phyloP scores from a whole-genome alignment of 1,284 basidiomycete genomes.

The Kalmanozyma brasiliensis region DNA sequence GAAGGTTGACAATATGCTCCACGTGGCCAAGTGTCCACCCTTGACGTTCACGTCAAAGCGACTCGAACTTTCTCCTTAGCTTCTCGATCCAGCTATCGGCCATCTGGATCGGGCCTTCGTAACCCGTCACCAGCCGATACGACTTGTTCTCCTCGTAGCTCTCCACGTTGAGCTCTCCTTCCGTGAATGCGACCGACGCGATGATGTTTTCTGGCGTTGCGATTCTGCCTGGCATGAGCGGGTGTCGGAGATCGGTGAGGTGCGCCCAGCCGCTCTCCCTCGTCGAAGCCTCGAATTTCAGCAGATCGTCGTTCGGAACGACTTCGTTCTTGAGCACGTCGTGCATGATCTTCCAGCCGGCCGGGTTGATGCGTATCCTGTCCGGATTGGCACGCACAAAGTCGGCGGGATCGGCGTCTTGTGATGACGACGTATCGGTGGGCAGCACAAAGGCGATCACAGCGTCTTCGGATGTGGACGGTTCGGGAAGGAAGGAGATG shows the following conservation, averaged over 20 bases:
- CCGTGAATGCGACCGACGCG: conserved; percentile 59
- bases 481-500: conserved; percentile 39
- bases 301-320: conserved; percentile 53
- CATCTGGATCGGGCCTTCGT: conserved; percentile 60
- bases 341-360: conserved; percentile 59
- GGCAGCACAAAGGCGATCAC: conserved; percentile 46
- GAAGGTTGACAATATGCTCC: too few relatives aligned
- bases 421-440: conserved; percentile 18
- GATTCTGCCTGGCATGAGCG: conserved; percentile 62
- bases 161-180: conserved; percentile 48
- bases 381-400: conserved; percentile 53
- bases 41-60: conserved; percentile 4
- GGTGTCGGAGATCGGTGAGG: conserved; percentile 56
- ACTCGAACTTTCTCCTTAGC: conserved; percentile 30
- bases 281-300: conserved; percentile 58
- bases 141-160: conserved; percentile 62
- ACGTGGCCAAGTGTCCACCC: too few relatives aligned
- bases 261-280: conserved; percentile 64
- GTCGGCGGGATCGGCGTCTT: conserved; percentile 29
- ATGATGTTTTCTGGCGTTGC: conserved; percentile 64
- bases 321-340: conserved; percentile 51
- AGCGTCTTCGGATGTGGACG: conserved; percentile 18
- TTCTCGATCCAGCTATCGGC: conserved; percentile 43
- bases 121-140: conserved; percentile 58
- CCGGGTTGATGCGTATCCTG: conserved; percentile 48